Base-by-base conservation (phyloP, 306 rosid genomes). In the Betula pendula region DNA sequence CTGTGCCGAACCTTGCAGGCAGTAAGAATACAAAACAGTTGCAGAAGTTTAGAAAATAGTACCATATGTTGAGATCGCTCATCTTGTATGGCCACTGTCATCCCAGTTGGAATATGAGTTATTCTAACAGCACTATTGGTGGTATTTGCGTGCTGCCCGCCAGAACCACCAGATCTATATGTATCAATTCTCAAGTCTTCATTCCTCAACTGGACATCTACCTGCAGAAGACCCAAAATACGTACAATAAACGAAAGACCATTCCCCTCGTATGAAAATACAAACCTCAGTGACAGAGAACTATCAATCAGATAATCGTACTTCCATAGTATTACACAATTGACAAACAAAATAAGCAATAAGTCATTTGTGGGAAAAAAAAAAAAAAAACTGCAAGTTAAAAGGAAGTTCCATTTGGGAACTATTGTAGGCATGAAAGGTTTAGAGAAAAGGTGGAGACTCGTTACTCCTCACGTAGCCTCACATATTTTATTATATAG, bases 101-200 rank as follows among this genome's bases (percentile, higher is more conserved):
- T 78, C 73, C 98, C 97, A 10, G 97, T 85, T 68, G 96, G 96
- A 77, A 92, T 63, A 84, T 92, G 98, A 66, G 84, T 90, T 72
- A 92, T 75, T 89, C 98, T 89, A 76, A 94, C 98, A 51, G 98
- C 98, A 89, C 96, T 94, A 78, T 89, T 90, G 48, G 97, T 94
- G 50, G 97, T 94, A 89, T 94, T 94, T 74, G 94, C 98, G 85
- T 92, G 97, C 86, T 94, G 98, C 65, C 97, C 97, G 44, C 98
- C 98, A 24, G 97, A 83, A 74, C 98, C 98, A 73, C 98, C 96
- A 33, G 95, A 92, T 81, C 96, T 89, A 78, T 82, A 94, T 33
- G 94, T 87, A 78, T 94, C 98, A 29, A 94, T 80, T 85, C 81
- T 89, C 80, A 94, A 75, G 72, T 94, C 97, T 83, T 91, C 97